phyloP scores from a whole-genome alignment of 257 asterid genomes.

The Solanum rostratum region DNA sequence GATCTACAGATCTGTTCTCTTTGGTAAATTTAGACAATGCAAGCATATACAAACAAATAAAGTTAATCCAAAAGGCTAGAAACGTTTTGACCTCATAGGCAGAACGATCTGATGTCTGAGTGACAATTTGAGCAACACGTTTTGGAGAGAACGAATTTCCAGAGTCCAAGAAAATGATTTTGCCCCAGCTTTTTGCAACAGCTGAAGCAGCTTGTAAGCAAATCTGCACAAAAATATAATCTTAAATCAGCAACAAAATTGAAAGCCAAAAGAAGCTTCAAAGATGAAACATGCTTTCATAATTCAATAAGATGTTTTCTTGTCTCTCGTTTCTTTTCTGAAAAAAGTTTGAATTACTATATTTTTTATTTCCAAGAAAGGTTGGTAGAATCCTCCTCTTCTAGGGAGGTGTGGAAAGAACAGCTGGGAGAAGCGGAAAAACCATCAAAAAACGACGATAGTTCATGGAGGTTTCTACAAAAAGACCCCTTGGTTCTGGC shows the following conservation, averaged over 20 bases:
- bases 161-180: constrained; percentile 62
- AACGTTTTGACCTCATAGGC: constrained; percentile 26
- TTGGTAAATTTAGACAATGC: not conserved
- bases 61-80: not conserved
- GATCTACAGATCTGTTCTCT: not conserved
- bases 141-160: constrained; percentile 79
- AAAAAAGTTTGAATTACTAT: too few relatives aligned
- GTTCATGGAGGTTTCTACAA: too few relatives aligned
- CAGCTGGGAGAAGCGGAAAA: too few relatives aligned
- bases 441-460: too few relatives aligned
- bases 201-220: constrained; percentile 66
- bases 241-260: not conserved
- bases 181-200: constrained; percentile 43
- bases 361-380: too few relatives aligned
- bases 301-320: too few relatives aligned
- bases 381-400: too few relatives aligned
- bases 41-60: not conserved
- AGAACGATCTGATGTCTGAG: constrained; percentile 24
- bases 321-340: too few relatives aligned
- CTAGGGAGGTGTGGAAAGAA: too few relatives aligned
- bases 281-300: not conserved
- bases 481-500: too few relatives aligned
- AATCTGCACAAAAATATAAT: constrained; percentile 24
- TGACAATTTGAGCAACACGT: constrained; percentile 54
- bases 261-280: not conserved